Percentiles rank a stretch among this genome's conserved stretches.
Conservation (phyloP, 768 basidiomycete genomes). For the Auriscalpium orientale region DNA sequence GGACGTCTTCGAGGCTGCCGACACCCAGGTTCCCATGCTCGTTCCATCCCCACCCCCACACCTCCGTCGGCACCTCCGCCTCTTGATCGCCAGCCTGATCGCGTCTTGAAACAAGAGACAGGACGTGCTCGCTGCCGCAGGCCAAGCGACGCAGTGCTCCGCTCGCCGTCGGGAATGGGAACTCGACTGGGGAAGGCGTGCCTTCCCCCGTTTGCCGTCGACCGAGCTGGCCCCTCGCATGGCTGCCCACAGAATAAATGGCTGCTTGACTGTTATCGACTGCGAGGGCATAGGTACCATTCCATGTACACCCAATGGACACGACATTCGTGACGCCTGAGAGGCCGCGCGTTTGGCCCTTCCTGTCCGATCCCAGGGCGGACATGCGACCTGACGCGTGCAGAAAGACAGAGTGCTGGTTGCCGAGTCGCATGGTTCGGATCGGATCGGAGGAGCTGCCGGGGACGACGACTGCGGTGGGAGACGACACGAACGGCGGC, state of each 20-base stretch:
- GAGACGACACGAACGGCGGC: conserved; percentile 24
- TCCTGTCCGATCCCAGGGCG: conserved; percentile 64
- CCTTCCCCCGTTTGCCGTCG: conserved; percentile 15
- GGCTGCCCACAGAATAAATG: conserved; percentile 46
- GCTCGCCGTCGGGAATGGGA: conserved; percentile 18
- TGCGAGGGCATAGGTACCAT: conserved; percentile 54
- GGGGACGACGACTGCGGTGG: conserved; percentile 27
- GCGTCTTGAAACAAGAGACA: conserved; percentile 25
- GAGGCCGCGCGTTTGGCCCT: conserved; percentile 51
- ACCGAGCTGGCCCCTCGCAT: conserved; percentile 62
- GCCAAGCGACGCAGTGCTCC: conserved; percentile 13
- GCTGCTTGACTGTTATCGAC: conserved; percentile 16
- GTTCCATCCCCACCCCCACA: conserved; percentile 97
- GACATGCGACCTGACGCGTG: conserved; percentile 38
- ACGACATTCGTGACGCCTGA: conserved; percentile 19
- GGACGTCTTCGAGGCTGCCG: conserved; percentile 49
- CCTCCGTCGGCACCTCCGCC: conserved; percentile 22
- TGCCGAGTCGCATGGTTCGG: conserved; percentile 33
- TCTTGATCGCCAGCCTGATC: not conserved
- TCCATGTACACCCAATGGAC: conserved; percentile 66
- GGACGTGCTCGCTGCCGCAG: conserved; percentile 84
- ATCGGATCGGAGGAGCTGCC: conserved; percentile 13
- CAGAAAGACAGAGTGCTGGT: conserved; percentile 45
- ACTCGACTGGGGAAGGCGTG: conserved; percentile 21
- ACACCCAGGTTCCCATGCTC: conserved; percentile 92